phyloP scores from a whole-genome alignment of 768 basidiomycete genomes.

The Kwoniella dejecticola region DNA sequence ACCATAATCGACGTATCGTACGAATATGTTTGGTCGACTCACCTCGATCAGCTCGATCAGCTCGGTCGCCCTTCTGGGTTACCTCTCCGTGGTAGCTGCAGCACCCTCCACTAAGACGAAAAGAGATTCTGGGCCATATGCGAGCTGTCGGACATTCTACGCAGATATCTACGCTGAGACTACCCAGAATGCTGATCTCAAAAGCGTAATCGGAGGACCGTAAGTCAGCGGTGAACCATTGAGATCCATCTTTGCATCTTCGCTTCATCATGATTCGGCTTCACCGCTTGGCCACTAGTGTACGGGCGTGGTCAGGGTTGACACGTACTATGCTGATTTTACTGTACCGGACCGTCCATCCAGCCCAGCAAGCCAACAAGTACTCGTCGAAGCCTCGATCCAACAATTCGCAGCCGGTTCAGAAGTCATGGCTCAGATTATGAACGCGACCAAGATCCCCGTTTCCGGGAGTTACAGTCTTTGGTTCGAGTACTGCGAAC shows the following conservation, averaged over 20 bases:
- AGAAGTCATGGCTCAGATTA: slow-evolving; percentile 21
- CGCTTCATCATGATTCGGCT: too few species aligned
- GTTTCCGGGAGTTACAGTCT: slow-evolving; percentile 33
- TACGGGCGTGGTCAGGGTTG: too few species aligned
- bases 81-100: slow-evolving; percentile 5
- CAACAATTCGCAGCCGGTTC: slow-evolving; percentile 23
- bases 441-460: slow-evolving; percentile 21
- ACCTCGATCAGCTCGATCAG: too few species aligned
- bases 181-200: slow-evolving; percentile 29
- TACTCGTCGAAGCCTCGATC: slow-evolving; percentile 18
- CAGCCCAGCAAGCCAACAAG: slow-evolving; percentile 39
- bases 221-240: slow-evolving; percentile 21
- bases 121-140: slow-evolving; percentile 7
- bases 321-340: not conserved
- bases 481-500: slow-evolving; percentile 43
- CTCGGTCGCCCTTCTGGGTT: slow-evolving; percentile 3
- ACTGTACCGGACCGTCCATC: not conserved
- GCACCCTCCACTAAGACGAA: slow-evolving; percentile 9
- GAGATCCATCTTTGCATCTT: too few species aligned
- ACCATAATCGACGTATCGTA: too few species aligned
- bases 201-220: slow-evolving; percentile 33
- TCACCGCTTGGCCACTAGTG: too few species aligned
- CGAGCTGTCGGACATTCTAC: slow-evolving; percentile 32
- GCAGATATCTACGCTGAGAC: slow-evolving; percentile 32
- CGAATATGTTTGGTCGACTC: slow-evolving; percentile 10